A percentile compares a stretch with the other conserved stretches of the same genome.
These are phyloP conservation scores for Dendryphion nanum DNA, from an alignment of 2,329 filamentous ascomycete species.

Conservation along the genomic window DNA sequence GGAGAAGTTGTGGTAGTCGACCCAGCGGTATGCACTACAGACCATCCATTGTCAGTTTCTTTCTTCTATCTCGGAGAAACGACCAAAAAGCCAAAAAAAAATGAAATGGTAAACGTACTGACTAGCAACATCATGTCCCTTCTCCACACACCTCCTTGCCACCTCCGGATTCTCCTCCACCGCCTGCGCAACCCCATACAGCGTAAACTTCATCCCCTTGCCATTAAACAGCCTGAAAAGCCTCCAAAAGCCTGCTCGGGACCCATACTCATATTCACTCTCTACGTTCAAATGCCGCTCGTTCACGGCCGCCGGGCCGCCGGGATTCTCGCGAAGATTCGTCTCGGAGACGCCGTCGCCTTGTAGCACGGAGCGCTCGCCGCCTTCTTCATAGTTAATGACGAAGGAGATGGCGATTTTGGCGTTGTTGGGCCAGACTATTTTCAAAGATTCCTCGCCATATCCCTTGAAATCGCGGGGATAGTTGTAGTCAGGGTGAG, in stretches of 20 bases:
- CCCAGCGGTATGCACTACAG: conserved; percentile 50
- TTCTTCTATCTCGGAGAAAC: neutral
- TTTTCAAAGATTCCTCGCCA: conserved; percentile 39
- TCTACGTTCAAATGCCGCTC: conserved; percentile 49
- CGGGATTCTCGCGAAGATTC: conserved; percentile 39
- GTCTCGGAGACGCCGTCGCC: conserved; percentile 34
- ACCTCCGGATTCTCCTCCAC: too few species aligned
- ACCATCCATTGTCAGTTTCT: neutral
- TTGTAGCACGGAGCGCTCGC: conserved; percentile 31
- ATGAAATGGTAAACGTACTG: too few species aligned
- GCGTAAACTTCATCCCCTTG: too few species aligned
- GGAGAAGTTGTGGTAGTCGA: conserved; percentile 49
- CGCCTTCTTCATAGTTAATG: conserved; percentile 40
- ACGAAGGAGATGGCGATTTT: conserved; percentile 41
- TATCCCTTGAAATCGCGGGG: conserved; percentile 45
- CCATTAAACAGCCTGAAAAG: too few species aligned
- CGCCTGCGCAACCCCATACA: too few species aligned
- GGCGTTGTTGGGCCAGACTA: conserved; percentile 37
- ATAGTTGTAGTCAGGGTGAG: conserved; percentile 25
- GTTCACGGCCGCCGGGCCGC: conserved; percentile 33
- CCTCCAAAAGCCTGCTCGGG: conserved; percentile 51
- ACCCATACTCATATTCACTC: conserved; percentile 54
- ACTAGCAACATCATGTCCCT: too few species aligned
- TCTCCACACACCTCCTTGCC: too few species aligned
- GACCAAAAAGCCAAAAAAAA: too few species aligned